Evolutionary conservation across 805 yeast species (phyloP), one percentile per base, ranked within the genome.

Genomic region (Yarrowia osloensis): DNA sequence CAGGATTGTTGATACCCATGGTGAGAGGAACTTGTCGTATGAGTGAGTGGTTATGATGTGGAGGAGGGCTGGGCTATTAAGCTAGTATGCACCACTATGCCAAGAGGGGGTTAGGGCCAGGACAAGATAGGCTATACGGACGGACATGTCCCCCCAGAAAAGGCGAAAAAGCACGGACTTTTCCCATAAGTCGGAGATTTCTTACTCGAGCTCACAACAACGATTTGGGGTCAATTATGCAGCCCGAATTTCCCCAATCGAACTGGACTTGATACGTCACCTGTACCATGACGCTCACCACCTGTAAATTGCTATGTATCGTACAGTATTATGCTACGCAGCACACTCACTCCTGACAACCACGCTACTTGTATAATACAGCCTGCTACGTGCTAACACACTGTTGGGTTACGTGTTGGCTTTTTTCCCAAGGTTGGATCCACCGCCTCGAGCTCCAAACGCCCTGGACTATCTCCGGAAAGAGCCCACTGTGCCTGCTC

Each of bases 1-100:
- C 84, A 26, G 99, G 99, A 84, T 94, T 94, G 80, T 93, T 95
- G 76, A 94, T 82, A 69, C 91, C 92, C 91, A 88, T 87, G 15
- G 65, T 63, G 35, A n/a, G 28, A 9, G 13, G 19, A 21, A 17
- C 17, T 21, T 17, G 28, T 47, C 26, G 55, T 29, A 19, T 19
- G 17, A 4, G 46, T 54, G 61, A 54, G 61, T 21, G 29, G 42
- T 54, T 54, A 46, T 26, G 50, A 26, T 46, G 42, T 22, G 59
- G 59, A 54, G 44, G 44, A 28, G 37, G n/a, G 63, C 47, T 39
- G 63, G 49, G 35, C 57, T 50, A 26, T n/a, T 26, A 26, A 46
- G 50, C 17, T 46, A 44, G 33, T 46, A 46, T 46, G 50, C 50
- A 46, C 21, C 50, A 17, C 21, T 6, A 49, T 49, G 55, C 55